Evolutionary conservation across 139 green algal species (phyloP).

Genomic region (Nannochloris sp.): DNA sequence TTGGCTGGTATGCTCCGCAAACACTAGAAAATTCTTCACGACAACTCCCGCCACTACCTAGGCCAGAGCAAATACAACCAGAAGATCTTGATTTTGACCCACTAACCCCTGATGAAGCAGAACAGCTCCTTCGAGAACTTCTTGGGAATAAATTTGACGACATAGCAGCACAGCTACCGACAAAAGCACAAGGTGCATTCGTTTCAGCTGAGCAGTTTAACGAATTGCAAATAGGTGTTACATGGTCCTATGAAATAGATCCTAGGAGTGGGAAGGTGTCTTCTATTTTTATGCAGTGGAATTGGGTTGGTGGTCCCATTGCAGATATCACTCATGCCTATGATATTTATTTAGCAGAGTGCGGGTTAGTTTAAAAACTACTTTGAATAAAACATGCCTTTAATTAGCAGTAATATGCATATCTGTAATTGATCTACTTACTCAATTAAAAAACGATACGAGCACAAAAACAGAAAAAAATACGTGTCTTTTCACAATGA

Average conservation of each 20-base stretch:
- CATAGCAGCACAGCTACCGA: not conserved
- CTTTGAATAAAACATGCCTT: too few relatives aligned
- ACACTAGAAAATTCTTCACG: too few relatives aligned
- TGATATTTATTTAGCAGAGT: not conserved
- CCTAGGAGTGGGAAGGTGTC: not conserved
- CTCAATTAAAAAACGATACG: not conserved
- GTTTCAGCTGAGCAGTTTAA: not conserved
- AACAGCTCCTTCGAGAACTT: not conserved
- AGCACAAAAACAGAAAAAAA: not conserved
- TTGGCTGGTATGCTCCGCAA: too few relatives aligned
- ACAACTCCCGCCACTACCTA: too few relatives aligned
- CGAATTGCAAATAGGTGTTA: not conserved
- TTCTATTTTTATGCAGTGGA: not conserved
- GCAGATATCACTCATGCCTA: not conserved
- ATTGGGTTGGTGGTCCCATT: not conserved
- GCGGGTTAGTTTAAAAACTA: not conserved
- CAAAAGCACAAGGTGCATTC: not conserved
- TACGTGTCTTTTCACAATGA: too few relatives aligned
- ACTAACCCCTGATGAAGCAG: constrained; percentile 5
- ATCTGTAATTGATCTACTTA: not conserved
- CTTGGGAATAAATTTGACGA: constrained; percentile 7
- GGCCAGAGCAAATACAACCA: too few relatives aligned
- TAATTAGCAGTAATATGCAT: not conserved
- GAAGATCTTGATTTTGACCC: not conserved
- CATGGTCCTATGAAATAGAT: not conserved